phyloP scores from a whole-genome alignment of 768 basidiomycete genomes.

The Lactarius sanguifluus region DNA sequence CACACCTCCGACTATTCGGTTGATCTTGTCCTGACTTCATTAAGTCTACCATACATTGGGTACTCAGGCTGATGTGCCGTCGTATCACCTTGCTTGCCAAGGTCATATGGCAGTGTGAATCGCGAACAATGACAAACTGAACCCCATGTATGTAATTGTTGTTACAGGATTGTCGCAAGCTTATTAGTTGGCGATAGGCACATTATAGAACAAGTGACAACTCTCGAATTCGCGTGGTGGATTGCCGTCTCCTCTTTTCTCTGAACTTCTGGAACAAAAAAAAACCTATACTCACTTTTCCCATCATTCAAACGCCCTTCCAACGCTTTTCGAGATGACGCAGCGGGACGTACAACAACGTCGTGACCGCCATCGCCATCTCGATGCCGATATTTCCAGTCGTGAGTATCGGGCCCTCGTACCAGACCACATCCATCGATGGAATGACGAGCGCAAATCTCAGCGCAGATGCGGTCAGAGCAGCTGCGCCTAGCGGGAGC shows the following conservation, averaged over 20 bases:
- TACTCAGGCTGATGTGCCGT: no score
- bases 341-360: slow-evolving; percentile 53
- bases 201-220: no score
- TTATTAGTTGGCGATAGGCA: no score
- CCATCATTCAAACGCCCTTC: slow-evolving; percentile 7
- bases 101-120: no score
- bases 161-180: no score
- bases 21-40: no score
- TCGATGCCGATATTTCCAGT: slow-evolving; percentile 75
- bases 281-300: not conserved
- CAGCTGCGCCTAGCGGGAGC: slow-evolving; percentile 69
- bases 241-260: not conserved
- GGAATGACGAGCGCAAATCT: slow-evolving; percentile 60
- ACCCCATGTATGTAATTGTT: no score
- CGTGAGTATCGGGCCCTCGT: slow-evolving; percentile 56
- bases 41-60: no score
- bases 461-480: slow-evolving; percentile 47
- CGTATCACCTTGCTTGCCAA: no score
- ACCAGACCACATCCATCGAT: slow-evolving; percentile 72
- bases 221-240: no score
- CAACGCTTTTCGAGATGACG: slow-evolving; percentile 38
- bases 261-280: not conserved
- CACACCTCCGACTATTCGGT: no score
- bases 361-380: slow-evolving; percentile 51
- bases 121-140: no score